phyloP scores from a whole-genome alignment of 1,139 yeast genomes.

The Geotrichum histeridarum region DNA sequence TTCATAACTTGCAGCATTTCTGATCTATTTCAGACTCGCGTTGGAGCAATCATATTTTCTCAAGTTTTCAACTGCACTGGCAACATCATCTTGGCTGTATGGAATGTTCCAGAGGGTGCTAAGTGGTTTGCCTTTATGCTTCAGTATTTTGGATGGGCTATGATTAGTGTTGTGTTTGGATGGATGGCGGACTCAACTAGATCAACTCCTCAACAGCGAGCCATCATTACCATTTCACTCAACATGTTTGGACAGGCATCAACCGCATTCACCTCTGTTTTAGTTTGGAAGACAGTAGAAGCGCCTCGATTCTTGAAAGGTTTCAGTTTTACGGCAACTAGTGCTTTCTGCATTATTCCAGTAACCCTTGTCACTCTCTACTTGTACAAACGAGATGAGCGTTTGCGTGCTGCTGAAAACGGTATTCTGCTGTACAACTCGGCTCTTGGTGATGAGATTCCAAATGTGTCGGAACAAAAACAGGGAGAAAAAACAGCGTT shows the following conservation, averaged over 20 bases:
- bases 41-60: conserved; percentile 53
- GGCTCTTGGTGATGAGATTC: conserved; percentile 15
- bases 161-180: conserved; percentile 37
- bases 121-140: conserved; percentile 48
- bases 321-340: conserved; percentile 49
- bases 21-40: conserved; percentile 51
- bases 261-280: conserved; percentile 25
- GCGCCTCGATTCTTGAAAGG: conserved; percentile 51
- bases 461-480: background rate
- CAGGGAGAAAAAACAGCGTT: background rate
- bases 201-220: conserved; percentile 37
- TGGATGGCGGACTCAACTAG: conserved; percentile 24
- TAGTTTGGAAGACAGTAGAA: conserved; percentile 47
- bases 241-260: conserved; percentile 40
- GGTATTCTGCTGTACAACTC: conserved; percentile 36
- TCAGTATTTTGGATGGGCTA: conserved; percentile 45
- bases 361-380: conserved; percentile 48
- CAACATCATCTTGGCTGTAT: conserved; percentile 43
- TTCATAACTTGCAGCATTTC: conserved; percentile 44
- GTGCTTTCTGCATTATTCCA: conserved; percentile 47
- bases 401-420: conserved; percentile 46
- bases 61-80: conserved; percentile 47
- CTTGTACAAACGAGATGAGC: conserved; percentile 56
- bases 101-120: conserved; percentile 45
- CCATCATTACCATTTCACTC: conserved; percentile 40